Percentiles rank a stretch among this genome's conserved stretches.
These are phyloP conservation scores for Crotalaria pallida DNA, from an alignment of 306 rosid genomes.

Conservation along the genomic window DNA sequence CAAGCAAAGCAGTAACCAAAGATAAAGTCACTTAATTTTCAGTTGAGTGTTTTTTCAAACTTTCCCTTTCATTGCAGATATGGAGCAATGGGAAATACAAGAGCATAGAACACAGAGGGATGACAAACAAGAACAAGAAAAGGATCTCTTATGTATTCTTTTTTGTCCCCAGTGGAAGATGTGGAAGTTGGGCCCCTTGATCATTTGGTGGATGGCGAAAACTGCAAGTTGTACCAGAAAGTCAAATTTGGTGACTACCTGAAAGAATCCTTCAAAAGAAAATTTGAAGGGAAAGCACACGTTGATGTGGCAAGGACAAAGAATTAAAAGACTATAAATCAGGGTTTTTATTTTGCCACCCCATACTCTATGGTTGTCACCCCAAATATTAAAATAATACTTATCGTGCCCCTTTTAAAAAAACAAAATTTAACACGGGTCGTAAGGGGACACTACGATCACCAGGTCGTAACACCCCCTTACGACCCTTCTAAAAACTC, in stretches of 20 bases:
- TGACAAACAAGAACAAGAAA: constrained; percentile 24
- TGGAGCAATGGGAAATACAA: constrained; percentile 49
- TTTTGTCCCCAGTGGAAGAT: constrained; percentile 23
- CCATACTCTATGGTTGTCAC: too few relatives aligned
- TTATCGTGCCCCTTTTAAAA: too few relatives aligned
- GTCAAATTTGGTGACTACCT: constrained; percentile 35
- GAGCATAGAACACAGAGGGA: constrained; percentile 40
- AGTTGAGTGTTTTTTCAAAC: background rate
- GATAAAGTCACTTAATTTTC: too few relatives aligned
- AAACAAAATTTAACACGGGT: too few relatives aligned
- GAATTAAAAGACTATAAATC: too few relatives aligned
- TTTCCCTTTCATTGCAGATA: constrained; percentile 19
- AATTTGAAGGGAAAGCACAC: constrained; percentile 30
- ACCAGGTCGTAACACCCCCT: too few relatives aligned
- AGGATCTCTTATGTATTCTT: constrained; percentile 28
- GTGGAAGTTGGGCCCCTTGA: constrained; percentile 24
- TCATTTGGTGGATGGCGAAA: constrained; percentile 2
- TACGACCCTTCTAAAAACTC: too few relatives aligned
- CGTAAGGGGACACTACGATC: too few relatives aligned
- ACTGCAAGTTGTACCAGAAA: constrained; percentile 26
- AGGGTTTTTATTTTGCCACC: too few relatives aligned
- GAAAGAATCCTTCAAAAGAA: constrained; percentile 11
- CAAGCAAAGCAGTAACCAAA: background rate
- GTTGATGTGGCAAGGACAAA: background rate
- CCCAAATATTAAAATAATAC: too few relatives aligned